A percentile compares a stretch with the other conserved stretches of the same genome.
These are phyloP conservation scores for Mortierella hygrophila DNA, from an alignment of 192 early-diverging fungal genomes.

Conservation along the genomic window DNA sequence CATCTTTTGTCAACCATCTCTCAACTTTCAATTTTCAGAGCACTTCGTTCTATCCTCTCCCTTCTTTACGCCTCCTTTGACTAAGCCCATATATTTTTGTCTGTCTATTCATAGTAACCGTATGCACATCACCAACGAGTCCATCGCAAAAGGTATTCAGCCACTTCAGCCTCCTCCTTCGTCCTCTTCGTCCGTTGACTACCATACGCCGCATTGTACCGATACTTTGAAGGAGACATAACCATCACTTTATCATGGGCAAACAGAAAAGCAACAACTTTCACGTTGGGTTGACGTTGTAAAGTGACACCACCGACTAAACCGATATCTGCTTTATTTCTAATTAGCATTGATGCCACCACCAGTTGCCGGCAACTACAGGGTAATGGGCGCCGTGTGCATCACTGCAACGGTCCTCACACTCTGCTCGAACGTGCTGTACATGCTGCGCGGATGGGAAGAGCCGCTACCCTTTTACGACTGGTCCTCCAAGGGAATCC, in stretches of 20 bases:
- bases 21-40: neutral
- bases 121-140: conserved; percentile 49
- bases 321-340: conserved; percentile 7
- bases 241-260: neutral
- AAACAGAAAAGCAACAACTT: neutral
- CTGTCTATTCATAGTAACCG: conserved; percentile 29
- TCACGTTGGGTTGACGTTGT: neutral
- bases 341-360: conserved; percentile 39
- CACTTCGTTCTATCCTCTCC: neutral
- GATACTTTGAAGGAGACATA: neutral
- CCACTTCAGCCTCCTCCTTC: neutral
- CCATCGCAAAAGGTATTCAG: conserved; percentile 51
- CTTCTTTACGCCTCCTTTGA: neutral
- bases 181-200: too few species aligned
- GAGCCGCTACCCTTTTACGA: conserved; percentile 50
- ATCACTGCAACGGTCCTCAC: conserved; percentile 36
- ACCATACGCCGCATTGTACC: neutral
- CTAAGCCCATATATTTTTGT: neutral
- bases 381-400: conserved; percentile 45
- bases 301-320: conserved; percentile 7
- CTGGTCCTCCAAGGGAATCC: conserved; percentile 42
- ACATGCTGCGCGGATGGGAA: conserved; percentile 55
- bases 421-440: conserved; percentile 43
- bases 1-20: neutral
- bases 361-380: conserved; percentile 29